Evolutionary conservation across 257 asterid species (phyloP), one percentile per base, ranked within the genome.

Genomic region (Solanum lycopersicoides): DNA sequence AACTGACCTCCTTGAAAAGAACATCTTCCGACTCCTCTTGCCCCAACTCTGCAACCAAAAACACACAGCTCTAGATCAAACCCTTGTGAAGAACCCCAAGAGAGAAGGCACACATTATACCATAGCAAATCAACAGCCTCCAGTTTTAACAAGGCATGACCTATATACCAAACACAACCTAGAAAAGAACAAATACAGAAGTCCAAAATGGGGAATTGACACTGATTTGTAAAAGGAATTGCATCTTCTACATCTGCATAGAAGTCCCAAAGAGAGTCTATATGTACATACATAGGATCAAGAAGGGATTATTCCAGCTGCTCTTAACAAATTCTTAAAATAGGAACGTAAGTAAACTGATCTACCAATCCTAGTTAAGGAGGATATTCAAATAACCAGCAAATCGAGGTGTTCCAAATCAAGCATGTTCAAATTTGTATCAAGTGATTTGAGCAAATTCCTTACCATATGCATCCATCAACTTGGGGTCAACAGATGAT

Each of bases 21-120:
- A 96, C 96, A 89, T 97, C 99, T 90, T 97, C 97, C 0, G 94
- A 90, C 89, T 97, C 99, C 92, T 95, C 99, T 90, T 89, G 92
- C 90, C 96, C 94, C 91, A 97, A 85, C 89, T 93, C 99, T 97
- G 99, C 91, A 92, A 88, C 89, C 88, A 93, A 91, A 91, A 74
- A 86, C 32, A 76, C 39, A 83, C 39, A 85, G 68, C 59, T 82
- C 85, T 82, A 39, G 20, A 86, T 72, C 84, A 18, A n/a, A 50
- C 45, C 18, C 47, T 30, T 14, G 35, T 68, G 39, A 85, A 30
- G 42, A 25, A 44, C 4, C 39, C 65, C 77, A 32, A 25, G 50
- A 71, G 73, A 77, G 59, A 60, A 86, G 72, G 39, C 18, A 30
- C 72, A 23, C 59, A 21, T 35, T 32, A 72, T 71, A 30, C 6